Evolutionary conservation across 192 early-diverging fungal genomes (phyloP), one percentile per base, ranked within the genome.

Genomic region (Coemansia sp.): DNA sequence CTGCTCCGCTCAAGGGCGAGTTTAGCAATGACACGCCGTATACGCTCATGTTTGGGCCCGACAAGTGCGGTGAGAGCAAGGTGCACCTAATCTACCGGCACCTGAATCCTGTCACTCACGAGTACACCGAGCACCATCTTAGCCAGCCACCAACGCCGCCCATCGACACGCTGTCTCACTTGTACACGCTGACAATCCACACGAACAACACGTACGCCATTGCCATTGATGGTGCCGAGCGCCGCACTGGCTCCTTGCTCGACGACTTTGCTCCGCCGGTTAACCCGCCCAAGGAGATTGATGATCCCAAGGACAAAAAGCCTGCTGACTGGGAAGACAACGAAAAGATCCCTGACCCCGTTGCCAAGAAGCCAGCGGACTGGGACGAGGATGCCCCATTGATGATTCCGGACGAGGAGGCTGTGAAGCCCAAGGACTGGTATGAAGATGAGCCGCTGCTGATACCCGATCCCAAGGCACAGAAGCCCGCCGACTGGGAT

Each of bases 31-130:
- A 89, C 59, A 90, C 94, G 34, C 94, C 94, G 4, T 97, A 94
- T 82, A 90, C 89, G 31, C 55, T 87, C 82, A 93, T 96, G 94
- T 96, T 96, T 81, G 95, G 95, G 36, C 95, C 95, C 13, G 95
- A 96, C 84, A 89, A 88, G 68, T 96, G 95, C 76, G 95, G 92
- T 34, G 92, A 90, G 43, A 94, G 94, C 88, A 95, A 94, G 65
- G 86, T 96, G 26, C 95, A 96, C 78, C 89, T 96, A 48, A 96
- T 96, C 71, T 93, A 93, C 86, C 85, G 92, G 25, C 94, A 96
- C 86, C 86, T 88, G 79, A 94, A 94, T 82, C 94, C 94, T 14
- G 68, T 83, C 39, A 92, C 91, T 12, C 91, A 90, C 8, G 84
- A 84, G 59, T 85, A 88, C 65, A 93, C 92, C 36, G 94, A 96